phyloP scores from a whole-genome alignment of 2,329 filamentous ascomycete species.

The Dothidotthia symphoricarpi region DNA sequence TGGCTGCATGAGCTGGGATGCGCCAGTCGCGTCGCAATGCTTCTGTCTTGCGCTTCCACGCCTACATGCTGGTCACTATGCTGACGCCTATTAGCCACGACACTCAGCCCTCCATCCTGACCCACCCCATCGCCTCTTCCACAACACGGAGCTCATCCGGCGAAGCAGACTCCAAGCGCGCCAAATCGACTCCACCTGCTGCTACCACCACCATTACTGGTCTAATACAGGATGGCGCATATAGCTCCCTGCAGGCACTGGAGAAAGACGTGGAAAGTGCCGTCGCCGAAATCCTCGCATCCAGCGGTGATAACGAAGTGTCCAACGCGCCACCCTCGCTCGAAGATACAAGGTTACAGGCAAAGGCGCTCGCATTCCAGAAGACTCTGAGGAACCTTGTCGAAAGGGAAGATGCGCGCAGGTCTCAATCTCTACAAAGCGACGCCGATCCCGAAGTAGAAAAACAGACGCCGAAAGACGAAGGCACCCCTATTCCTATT shows the following conservation, averaged over 20 bases:
- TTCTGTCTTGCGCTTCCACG: not conserved
- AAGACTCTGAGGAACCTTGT: constrained; percentile 32
- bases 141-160: constrained; percentile 33
- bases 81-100: constrained; percentile 41
- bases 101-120: constrained; percentile 48
- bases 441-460: constrained; percentile 9
- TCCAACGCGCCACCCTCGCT: constrained; percentile 30
- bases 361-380: constrained; percentile 36
- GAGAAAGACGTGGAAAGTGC: constrained; percentile 45
- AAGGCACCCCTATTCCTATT: constrained; percentile 12
- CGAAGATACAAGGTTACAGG: constrained; percentile 36
- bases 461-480: constrained; percentile 10
- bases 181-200: constrained; percentile 41
- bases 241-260: constrained; percentile 45
- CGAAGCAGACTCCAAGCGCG: constrained; percentile 48
- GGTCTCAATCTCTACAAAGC: constrained; percentile 5
- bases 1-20: not conserved
- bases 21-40: not conserved
- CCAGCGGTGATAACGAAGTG: constrained; percentile 26
- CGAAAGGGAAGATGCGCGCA: constrained; percentile 30
- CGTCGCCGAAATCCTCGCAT: constrained; percentile 40
- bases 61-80: not conserved
- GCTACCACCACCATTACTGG: constrained; percentile 38
- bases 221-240: constrained; percentile 41
- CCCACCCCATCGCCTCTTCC: constrained; percentile 36